Base-by-base conservation (phyloP, 441 rosid species). In the Isatis lusitanica region DNA sequence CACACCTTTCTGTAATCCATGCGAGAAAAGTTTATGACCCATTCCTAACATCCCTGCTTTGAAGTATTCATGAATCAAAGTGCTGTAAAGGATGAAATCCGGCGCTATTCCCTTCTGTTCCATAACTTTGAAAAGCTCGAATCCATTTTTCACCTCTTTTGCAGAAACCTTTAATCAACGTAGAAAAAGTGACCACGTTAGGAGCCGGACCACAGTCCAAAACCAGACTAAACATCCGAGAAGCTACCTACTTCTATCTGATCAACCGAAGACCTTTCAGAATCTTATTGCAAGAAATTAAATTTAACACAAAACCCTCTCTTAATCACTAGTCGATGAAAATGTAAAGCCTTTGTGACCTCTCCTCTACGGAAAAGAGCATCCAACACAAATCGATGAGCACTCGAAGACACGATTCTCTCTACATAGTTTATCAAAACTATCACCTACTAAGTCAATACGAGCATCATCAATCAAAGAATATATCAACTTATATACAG, bases 261-360 rank as follows among this genome's bases (percentile, higher is more conserved):
- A 71, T 68, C 56, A 66, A 50, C 17, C 0, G 75, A 80, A 85
- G 81, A 70, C n/a, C 39, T 57, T 59, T 82, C 48, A 85, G 51
- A 61, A 82, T 40, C 75, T 79, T 85, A 73, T 85, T 85, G 46
- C 87, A 85, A 13, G 82, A 66, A 64, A 77, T 75, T 44, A 79
- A 74, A 73, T 78, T 78, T 74, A 2, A 79, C 77, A 46, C 3
- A 33, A 66, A 80, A 51, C 3, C 83, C 79, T 40, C 66, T 68
- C 77, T 70, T 51, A 67, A 70, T 26, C 39, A 80, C 12, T 7
- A 51, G 16, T 39, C 18, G 65, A 30, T 83, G 87, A 67, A 83
- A 80, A 15, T 24, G 47, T 39, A 82, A 76, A 70, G 82, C 79
- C 72, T 74, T 76, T 52, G 64, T 73, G 53, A 60, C 48, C 57